phyloP scores from a whole-genome alignment of 768 basidiomycete genomes.

The Plicaturopsis crispa region DNA sequence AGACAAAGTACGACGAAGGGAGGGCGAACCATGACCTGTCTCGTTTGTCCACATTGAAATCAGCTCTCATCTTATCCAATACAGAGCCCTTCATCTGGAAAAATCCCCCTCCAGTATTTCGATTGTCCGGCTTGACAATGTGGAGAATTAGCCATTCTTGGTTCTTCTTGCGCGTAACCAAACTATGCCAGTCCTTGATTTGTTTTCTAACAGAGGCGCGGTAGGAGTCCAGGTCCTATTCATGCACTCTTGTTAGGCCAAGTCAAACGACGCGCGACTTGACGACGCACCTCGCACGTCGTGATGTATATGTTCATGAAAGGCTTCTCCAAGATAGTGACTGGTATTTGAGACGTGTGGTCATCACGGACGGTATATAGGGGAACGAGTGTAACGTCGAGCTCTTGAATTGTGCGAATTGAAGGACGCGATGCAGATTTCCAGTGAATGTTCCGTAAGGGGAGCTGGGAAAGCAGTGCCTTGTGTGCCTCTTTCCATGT shows the following conservation, averaged over 20 bases:
- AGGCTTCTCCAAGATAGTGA: slow-evolving; percentile 78
- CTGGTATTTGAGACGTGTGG: slow-evolving; percentile 66
- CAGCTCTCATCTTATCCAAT: slow-evolving; percentile 83
- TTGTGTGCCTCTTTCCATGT: slow-evolving; percentile 66
- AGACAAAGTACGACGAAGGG: slow-evolving; percentile 7
- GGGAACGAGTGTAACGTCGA: slow-evolving; percentile 68
- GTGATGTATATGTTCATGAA: slow-evolving; percentile 83
- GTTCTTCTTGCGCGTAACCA: slow-evolving; percentile 59
- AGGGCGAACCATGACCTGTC: slow-evolving; percentile 51
- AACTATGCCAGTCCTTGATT: slow-evolving; percentile 86
- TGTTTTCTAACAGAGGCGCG: slow-evolving; percentile 71
- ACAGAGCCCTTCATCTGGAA: slow-evolving; percentile 84
- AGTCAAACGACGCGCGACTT: slow-evolving; percentile 1
- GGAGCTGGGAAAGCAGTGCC: slow-evolving; percentile 64
- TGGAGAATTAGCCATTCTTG: slow-evolving; percentile 94
- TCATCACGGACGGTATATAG: slow-evolving; percentile 67
- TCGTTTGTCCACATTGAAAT: slow-evolving; percentile 85
- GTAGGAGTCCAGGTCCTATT: slow-evolving; percentile 68
- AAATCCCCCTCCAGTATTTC: slow-evolving; percentile 51
- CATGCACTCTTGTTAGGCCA: slow-evolving; percentile 25
- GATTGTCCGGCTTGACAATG: slow-evolving; percentile 67
- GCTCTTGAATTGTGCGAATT: slow-evolving; percentile 81
- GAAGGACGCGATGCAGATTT: slow-evolving; percentile 64
- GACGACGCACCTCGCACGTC: slow-evolving; percentile 69
- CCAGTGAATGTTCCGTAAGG: slow-evolving; percentile 91